Evolutionary conservation across 352 stramenopile genomes (phyloP), one percentile per base, ranked within the genome.

Genomic region (Globisporangium carolinianum): DNA sequence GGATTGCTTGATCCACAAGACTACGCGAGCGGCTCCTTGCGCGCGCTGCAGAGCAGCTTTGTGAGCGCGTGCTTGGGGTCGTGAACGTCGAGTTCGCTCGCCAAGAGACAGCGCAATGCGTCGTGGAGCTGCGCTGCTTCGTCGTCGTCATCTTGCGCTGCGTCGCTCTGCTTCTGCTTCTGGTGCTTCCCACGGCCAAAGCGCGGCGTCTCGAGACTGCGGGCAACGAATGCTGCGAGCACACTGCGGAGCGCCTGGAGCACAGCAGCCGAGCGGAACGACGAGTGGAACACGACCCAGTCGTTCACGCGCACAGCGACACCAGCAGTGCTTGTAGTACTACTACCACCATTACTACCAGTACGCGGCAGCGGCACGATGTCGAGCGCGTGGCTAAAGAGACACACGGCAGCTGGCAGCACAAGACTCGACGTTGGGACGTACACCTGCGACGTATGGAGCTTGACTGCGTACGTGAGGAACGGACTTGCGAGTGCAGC

Each of bases 361-460:
- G 24, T 57, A 24, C 73, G 74, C 5, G 76, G 58, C 43, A 82
- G 73, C 35, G 70, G 72, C 7, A 92, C 58, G 14, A 75, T 54
- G 58, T 93, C 81, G 10, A 92, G 62, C 12, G 65, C 61, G 57
- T 79, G 73, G 52, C 81, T 85, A 62, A 95, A 95, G 15, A 95
- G 50, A 38, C 78, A 85, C 36, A 93, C 58, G 5, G 79, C 69
- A 37, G 69, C 67, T 0, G 77, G 81, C 7, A 85, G 60, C 36
- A 94, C 83, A 54, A 89, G 63, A 32, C 72, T 88, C 10, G 69
- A 88, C 9, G 77, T 63, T 9, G 83, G 83, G 7, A 95, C 51
- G 67, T 89, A 94, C 42, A 95, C 76, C 47, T 89, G 75, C 24
- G 83, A 95, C 39, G 86, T 95, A 57, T 92, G 75, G 11, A 95